phyloP scores from a whole-genome alignment of 345 rosid species.

The Ricinus communis region DNA sequence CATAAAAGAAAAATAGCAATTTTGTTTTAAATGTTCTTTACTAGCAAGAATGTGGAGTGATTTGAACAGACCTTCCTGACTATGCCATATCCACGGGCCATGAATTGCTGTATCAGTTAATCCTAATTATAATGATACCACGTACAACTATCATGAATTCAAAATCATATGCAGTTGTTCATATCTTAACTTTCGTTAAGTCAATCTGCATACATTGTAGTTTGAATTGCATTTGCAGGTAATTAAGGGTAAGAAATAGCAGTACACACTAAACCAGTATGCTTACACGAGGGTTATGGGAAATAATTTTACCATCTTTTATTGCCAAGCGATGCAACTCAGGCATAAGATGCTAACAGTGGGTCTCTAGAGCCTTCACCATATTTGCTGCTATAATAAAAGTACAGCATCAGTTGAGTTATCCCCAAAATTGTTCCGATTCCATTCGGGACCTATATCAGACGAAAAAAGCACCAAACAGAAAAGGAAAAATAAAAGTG shows the following conservation, averaged over 20 bases:
- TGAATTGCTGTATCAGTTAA: too few species aligned
- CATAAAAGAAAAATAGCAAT: too few species aligned
- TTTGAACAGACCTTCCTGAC: too few species aligned
- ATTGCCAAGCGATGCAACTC: background rate
- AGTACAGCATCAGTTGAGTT: constrained; percentile 36
- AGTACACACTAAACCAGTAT: background rate
- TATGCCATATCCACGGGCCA: too few species aligned
- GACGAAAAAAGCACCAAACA: background rate
- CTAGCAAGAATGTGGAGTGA: too few species aligned
- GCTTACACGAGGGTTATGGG: too few species aligned
- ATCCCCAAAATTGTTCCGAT: constrained; percentile 49
- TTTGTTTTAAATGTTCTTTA: too few species aligned
- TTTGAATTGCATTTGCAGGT: background rate
- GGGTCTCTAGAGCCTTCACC: constrained; percentile 33
- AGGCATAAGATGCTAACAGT: constrained; percentile 28
- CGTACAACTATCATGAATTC: too few species aligned
- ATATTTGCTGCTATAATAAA: constrained; percentile 32
- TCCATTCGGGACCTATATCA: constrained; percentile 47
- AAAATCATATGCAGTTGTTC: too few species aligned
- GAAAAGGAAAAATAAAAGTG: background rate
- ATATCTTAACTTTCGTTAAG: too few species aligned
- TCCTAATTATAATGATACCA: too few species aligned
- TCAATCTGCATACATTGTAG: background rate
- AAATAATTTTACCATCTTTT: background rate
- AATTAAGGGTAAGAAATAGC: background rate